Conservation (phyloP, 768 basidiomycete genomes). For the Amanita pseudoporphyria region DNA sequence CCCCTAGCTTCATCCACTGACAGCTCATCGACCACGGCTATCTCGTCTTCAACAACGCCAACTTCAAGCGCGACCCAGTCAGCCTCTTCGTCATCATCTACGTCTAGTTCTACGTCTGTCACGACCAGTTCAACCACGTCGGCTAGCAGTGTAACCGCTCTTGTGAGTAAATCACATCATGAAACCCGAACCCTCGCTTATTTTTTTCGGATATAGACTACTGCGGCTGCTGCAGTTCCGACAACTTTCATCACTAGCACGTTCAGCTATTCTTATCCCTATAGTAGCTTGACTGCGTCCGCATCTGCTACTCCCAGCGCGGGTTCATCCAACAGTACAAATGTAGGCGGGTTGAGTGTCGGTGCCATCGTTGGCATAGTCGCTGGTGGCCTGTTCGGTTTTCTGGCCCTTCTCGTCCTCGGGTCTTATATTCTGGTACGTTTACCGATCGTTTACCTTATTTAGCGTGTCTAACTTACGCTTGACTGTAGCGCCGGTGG, state of each 20-base stretch:
- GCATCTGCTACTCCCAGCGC: background rate
- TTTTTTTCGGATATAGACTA: background rate
- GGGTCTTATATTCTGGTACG: constrained; percentile 28
- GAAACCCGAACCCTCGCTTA: background rate
- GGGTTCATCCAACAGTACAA: background rate
- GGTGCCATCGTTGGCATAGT: constrained; percentile 33
- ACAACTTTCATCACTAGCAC: background rate
- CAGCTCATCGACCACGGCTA: background rate
- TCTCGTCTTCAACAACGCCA: background rate
- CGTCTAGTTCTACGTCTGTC: constrained; percentile 1
- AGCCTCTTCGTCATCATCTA: constrained; percentile 14
- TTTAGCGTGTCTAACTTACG: background rate
- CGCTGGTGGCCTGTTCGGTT: constrained; percentile 29
- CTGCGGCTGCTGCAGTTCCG: background rate
- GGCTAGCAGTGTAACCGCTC: background rate
- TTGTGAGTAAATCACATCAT: background rate
- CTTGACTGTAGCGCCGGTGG: background rate
- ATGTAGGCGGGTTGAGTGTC: constrained; percentile 18
- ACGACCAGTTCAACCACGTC: background rate
- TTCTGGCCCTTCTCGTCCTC: constrained; percentile 25
- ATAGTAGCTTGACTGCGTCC: background rate
- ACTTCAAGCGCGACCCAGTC: constrained; percentile 9
- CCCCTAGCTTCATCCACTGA: background rate
- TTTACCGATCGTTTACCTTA: constrained; percentile 1
- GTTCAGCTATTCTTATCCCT: background rate